Percentiles rank a stretch among this genome's conserved stretches.
Evolutionary conservation across 495 filamentous ascomycete genomes (phyloP).

Genomic region (Viridothelium virens): DNA sequence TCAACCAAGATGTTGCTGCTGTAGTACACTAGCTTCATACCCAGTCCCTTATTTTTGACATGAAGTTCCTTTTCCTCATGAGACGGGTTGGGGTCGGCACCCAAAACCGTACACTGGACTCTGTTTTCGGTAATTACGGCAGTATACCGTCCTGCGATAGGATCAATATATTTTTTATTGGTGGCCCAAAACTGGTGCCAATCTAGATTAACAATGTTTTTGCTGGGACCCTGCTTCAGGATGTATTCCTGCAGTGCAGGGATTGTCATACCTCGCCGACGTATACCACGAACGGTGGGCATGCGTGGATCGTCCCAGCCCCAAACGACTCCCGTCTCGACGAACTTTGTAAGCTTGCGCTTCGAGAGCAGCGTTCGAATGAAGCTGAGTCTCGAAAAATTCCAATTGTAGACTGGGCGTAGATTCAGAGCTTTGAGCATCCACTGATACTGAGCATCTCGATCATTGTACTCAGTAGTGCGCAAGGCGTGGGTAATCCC

Average conservation of each 20-base stretch:
- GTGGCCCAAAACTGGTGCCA: conserved; percentile 89
- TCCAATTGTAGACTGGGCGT: conserved; percentile 89
- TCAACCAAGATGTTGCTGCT: conserved; percentile 66
- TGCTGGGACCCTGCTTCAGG: conserved; percentile 80
- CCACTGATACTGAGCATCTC: conserved; percentile 97
- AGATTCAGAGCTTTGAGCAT: conserved; percentile 80
- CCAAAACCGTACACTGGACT: conserved; percentile 61
- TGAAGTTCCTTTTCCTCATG: conserved; percentile 74
- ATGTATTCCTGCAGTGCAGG: conserved; percentile 86
- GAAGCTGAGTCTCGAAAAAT: conserved; percentile 96
- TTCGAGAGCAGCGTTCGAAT: conserved; percentile 84
- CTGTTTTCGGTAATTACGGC: conserved; percentile 60
- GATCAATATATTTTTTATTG: conserved; percentile 94
- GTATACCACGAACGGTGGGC: conserved; percentile 84
- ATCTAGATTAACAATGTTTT: conserved; percentile 83
- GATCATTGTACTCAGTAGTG: conserved; percentile 95
- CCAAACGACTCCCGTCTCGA: conserved; percentile 76
- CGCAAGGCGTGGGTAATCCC: conserved; percentile 91
- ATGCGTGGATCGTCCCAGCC: conserved; percentile 96
- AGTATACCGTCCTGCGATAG: conserved; percentile 75
- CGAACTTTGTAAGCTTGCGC: conserved; percentile 89
- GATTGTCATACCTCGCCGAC: conserved; percentile 84
- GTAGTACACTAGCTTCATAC: conserved; percentile 75
- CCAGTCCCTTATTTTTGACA: conserved; percentile 75
- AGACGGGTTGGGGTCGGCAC: conserved; percentile 56